Evolutionary conservation across 2,329 filamentous ascomycete genomes (phyloP), one percentile per base, ranked within the genome.

Genomic region (Sporothrix euskadiensis): DNA sequence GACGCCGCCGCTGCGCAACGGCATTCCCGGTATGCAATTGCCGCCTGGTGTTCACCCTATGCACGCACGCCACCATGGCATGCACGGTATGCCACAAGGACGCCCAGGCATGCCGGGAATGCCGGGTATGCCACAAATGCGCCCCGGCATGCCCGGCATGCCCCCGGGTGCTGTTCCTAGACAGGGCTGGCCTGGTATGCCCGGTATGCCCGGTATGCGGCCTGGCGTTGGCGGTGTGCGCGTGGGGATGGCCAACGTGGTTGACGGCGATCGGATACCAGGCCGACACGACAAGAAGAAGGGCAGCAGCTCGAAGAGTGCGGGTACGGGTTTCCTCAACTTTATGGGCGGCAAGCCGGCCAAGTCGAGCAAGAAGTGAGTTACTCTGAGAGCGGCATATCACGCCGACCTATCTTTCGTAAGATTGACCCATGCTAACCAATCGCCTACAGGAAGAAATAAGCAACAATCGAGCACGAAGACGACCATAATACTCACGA

Each of bases 1-100:
- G 77, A 77, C 78, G 16, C 78, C 80, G 7, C 77, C 77, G 41
- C 77, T 72, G 69, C 75, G 61, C 75, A 77, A 72, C 75, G 75
- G 47, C 41, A 39, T 59, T 19, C 47, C 69, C 73, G 76, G 49
- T 41, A 39, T 57, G 52, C 32, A 69, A 44, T 44, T 44, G 8
- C 41, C 41, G 41, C 52, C 52, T 7, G 68, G 22, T 35, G n/a
- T 41, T 22, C 63, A 32, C 41, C 52, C 52, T 22, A 22, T 26
- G 35, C n/a, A n/a, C 39, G 59, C 39, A 12, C 30, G 32, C 7
- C 47, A 44, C 1, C 59, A 69, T 2, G 72, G 49, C n/a, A 69
- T 74, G 73, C 74, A 54, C 52, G 61, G 59, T 3, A 63, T 61
- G 5, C 52, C 56, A 2, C 26, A 52, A 3, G 73, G 52, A 4